Evolutionary conservation across 768 basidiomycete genomes (phyloP).

Genomic region (Pulveroboletus sp.): DNA sequence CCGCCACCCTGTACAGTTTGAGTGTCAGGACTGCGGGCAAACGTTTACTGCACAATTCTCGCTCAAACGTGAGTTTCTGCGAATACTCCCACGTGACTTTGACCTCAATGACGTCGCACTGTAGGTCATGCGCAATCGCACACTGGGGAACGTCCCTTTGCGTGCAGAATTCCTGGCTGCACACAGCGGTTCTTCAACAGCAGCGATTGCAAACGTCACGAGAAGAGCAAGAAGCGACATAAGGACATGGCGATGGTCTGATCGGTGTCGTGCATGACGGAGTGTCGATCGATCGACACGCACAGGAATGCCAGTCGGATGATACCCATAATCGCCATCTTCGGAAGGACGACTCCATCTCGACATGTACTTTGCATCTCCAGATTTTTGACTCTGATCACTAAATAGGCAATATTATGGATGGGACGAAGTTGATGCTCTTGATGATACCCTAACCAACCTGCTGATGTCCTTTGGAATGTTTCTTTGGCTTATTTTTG

Average conservation of each 20-base stretch:
- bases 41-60: constrained; percentile 31
- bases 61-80: constrained; percentile 25
- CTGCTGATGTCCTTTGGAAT: constrained; percentile 2
- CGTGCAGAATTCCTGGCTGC: constrained; percentile 24
- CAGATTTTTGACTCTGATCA: background rate
- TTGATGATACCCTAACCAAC: constrained; percentile 15
- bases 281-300: constrained; percentile 22
- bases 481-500: constrained; percentile 5
- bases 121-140: constrained; percentile 30
- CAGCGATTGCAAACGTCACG: constrained; percentile 33
- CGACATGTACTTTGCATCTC: constrained; percentile 6
- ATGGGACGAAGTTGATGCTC: constrained; percentile 20
- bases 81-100: background rate
- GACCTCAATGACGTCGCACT: constrained; percentile 5
- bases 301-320: constrained; percentile 1
- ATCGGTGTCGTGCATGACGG: constrained; percentile 8
- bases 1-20: constrained; percentile 21
- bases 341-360: constrained; percentile 8
- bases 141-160: constrained; percentile 24
- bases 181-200: constrained; percentile 27
- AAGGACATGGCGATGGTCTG: constrained; percentile 13
- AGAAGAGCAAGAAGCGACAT: constrained; percentile 32
- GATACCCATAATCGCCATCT: background rate
- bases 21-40: constrained; percentile 18
- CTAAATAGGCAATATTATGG: constrained; percentile 1